A percentile compares a stretch with the other conserved stretches of the same genome.
Evolutionary conservation across 2,329 filamentous ascomycete genomes (phyloP).

Genomic region (Alternaria sp.): DNA sequence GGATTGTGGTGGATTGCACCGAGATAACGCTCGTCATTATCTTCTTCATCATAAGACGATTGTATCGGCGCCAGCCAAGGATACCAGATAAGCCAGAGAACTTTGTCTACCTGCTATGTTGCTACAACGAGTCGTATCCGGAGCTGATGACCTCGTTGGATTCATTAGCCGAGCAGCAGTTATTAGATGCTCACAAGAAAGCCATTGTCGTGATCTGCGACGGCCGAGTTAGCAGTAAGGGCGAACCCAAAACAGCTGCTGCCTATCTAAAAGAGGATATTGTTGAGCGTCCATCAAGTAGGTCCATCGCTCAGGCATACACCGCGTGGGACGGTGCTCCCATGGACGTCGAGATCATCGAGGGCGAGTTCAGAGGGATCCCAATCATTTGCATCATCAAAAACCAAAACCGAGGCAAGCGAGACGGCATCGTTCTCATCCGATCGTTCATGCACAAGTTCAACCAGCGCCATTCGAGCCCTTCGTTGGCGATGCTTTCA

Average conservation of each 20-base stretch:
- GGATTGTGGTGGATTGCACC: neutral
- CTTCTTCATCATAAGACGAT: neutral
- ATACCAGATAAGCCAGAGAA: slow-evolving; percentile 2
- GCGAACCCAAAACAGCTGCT: slow-evolving; percentile 10
- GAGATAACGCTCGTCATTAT: slow-evolving; percentile 7
- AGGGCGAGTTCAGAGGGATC: slow-evolving; percentile 10
- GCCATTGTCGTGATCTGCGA: slow-evolving; percentile 11
- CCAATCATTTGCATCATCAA: slow-evolving; percentile 14
- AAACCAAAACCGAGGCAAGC: slow-evolving; percentile 15
- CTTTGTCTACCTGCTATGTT: slow-evolving; percentile 9
- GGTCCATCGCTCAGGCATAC: neutral
- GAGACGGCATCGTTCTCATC: slow-evolving; percentile 9
- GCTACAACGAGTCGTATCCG: slow-evolving; percentile 11
- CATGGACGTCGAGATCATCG: slow-evolving; percentile 9
- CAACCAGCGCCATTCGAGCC: slow-evolving; percentile 6
- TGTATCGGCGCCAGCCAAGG: neutral
- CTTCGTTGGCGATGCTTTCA: slow-evolving; percentile 4
- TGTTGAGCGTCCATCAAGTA: slow-evolving; percentile 5
- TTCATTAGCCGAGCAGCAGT: slow-evolving; percentile 11
- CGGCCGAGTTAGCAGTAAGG: slow-evolving; percentile 12
- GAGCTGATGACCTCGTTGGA: slow-evolving; percentile 11
- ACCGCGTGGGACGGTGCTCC: slow-evolving; percentile 9
- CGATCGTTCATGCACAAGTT: slow-evolving; percentile 12
- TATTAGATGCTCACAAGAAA: slow-evolving; percentile 10
- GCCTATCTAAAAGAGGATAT: slow-evolving; percentile 13